Conservation (phyloP, 495 filamentous ascomycete genomes). For the Aspergillus wentii region DNA sequence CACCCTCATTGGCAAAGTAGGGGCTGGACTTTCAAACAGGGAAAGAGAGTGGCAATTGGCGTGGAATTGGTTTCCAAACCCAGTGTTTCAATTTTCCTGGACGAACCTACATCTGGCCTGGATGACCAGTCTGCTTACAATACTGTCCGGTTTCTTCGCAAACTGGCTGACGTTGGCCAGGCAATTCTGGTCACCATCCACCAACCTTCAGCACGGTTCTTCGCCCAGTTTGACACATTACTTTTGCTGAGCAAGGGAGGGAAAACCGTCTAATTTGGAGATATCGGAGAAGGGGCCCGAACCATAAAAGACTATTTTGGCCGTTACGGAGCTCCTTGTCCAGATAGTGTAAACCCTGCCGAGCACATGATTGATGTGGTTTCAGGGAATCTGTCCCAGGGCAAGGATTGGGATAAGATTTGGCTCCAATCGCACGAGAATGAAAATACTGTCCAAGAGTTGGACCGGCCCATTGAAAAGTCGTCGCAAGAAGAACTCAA, state of each 20-base stretch:
- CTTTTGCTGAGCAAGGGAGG: constrained; percentile 66
- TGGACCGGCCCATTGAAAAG: constrained; percentile 48
- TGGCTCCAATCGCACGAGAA: constrained; percentile 57
- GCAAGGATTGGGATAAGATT: constrained; percentile 56
- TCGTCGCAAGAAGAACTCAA: constrained; percentile 29
- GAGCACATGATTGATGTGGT: constrained; percentile 94
- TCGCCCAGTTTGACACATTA: constrained; percentile 69
- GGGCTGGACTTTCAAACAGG: constrained; percentile 52
- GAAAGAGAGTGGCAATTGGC: constrained; percentile 62
- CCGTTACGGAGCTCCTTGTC: constrained; percentile 68
- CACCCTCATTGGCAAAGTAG: constrained; percentile 48
- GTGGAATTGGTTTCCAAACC: constrained; percentile 66
- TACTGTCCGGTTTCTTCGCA: constrained; percentile 59
- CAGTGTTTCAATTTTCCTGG: constrained; percentile 66
- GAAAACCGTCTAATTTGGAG: constrained; percentile 68
- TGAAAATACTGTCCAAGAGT: constrained; percentile 40
- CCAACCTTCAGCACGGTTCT: constrained; percentile 67
- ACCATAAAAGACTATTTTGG: constrained; percentile 68
- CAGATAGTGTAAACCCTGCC: constrained; percentile 68
- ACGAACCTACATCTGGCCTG: constrained; percentile 73
- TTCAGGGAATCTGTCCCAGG: constrained; percentile 29
- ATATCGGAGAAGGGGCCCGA: constrained; percentile 50
- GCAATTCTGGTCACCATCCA: constrained; percentile 73
- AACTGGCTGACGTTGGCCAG: constrained; percentile 62
- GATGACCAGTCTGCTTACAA: constrained; percentile 61